phyloP scores from a whole-genome alignment of 2,329 filamentous ascomycete genomes.

The Pleoardoris graminearum region DNA sequence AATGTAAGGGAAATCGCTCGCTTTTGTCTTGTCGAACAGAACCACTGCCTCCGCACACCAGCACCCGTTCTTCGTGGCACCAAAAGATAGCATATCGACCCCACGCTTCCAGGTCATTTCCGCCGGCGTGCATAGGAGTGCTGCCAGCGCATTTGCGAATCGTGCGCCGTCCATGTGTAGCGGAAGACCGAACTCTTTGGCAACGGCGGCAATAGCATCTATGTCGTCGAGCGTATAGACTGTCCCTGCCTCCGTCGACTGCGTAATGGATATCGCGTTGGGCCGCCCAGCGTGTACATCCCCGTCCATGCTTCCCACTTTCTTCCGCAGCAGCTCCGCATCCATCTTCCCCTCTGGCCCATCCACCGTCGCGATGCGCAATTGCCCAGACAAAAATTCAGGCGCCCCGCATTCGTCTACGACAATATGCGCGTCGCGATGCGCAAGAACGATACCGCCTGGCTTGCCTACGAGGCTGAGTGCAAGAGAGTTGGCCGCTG shows the following conservation, averaged over 20 bases:
- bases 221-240: background rate
- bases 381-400: background rate
- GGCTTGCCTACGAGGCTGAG: background rate
- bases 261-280: background rate
- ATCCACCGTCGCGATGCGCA: constrained; percentile 1
- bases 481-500: constrained; percentile 1
- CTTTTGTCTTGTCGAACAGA: background rate
- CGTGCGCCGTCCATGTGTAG: background rate
- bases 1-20: constrained; percentile 1
- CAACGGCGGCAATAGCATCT: background rate
- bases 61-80: constrained; percentile 1
- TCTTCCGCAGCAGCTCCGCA: background rate
- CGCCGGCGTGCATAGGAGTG: background rate
- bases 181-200: background rate
- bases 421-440: background rate
- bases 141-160: background rate
- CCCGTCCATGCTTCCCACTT: background rate
- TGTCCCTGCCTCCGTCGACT: background rate
- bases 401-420: background rate
- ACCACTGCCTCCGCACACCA: constrained; percentile 2
- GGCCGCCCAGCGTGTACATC: constrained; percentile 1
- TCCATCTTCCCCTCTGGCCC: constrained; percentile 1
- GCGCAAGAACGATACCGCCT: background rate
- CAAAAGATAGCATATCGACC: constrained; percentile 1
- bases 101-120: constrained; percentile 3